Evolutionary conservation across 2,329 filamentous ascomycete species (phyloP).

Genomic region (Pseudocercospora crystallina): DNA sequence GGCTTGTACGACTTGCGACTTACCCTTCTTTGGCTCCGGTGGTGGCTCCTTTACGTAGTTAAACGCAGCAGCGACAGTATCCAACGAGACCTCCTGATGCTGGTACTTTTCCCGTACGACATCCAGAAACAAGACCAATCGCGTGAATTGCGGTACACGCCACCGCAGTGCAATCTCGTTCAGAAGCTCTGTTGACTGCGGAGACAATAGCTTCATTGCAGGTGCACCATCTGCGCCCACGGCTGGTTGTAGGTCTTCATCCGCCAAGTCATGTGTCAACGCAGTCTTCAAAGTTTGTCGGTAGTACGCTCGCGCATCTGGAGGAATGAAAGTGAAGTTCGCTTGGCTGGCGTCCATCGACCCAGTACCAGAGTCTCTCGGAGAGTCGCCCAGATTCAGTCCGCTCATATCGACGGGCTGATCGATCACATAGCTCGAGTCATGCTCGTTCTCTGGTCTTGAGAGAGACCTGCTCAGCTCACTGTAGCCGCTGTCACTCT

Average conservation of each 20-base stretch:
- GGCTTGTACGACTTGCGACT: conserved; percentile 34
- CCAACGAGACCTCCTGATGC: conserved; percentile 75
- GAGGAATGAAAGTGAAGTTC: conserved; percentile 82
- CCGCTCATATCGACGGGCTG: conserved; percentile 67
- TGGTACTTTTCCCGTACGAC: conserved; percentile 81
- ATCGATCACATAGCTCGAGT: conserved; percentile 61
- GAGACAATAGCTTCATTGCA: conserved; percentile 62
- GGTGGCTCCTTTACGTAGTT: conserved; percentile 73
- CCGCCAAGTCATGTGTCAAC: conserved; percentile 61
- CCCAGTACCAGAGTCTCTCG: conserved; percentile 36
- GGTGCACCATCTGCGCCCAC: conserved; percentile 50
- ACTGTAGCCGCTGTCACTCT: conserved; percentile 33
- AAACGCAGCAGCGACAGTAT: conserved; percentile 81
- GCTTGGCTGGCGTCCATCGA: conserved; percentile 36
- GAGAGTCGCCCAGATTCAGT: conserved; percentile 59
- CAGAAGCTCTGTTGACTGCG: conserved; percentile 76
- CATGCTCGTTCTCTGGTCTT: conserved; percentile 39
- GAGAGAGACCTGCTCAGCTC: conserved; percentile 50
- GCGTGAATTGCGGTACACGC: conserved; percentile 81
- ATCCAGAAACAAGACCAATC: conserved; percentile 79
- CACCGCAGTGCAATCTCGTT: conserved; percentile 84
- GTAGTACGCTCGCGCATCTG: conserved; percentile 79
- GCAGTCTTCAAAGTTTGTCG: conserved; percentile 78
- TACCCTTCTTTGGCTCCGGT: conserved; percentile 53
- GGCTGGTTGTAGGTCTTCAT: conserved; percentile 52